These are phyloP conservation scores for Pelargonium cotyledonis DNA, from an alignment of 441 rosid species.

Conservation along the genomic window DNA sequence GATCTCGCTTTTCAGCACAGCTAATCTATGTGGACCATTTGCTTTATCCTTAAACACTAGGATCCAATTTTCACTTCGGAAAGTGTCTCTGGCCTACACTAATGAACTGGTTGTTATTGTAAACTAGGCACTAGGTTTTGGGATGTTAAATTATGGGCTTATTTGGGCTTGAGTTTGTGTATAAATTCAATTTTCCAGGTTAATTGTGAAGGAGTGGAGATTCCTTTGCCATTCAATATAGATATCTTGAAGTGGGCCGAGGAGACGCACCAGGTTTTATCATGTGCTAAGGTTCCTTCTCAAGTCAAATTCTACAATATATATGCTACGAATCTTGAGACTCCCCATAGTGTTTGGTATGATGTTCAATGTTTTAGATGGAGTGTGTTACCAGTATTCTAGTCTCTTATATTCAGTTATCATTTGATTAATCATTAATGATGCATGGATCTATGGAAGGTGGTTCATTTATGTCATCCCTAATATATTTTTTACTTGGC, in stretches of 20 bases:
- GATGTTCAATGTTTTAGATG: conserved; percentile 12
- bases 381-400: conserved; percentile 11
- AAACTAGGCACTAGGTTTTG: background rate
- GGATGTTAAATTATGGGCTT: background rate
- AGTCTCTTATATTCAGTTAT: background rate
- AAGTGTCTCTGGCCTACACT: background rate
- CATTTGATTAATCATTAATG: background rate
- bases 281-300: conserved; percentile 65
- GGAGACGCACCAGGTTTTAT: conserved; percentile 48
- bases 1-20: background rate
- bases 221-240: conserved; percentile 76
- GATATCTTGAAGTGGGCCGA: conserved; percentile 84
- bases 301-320: conserved; percentile 87
- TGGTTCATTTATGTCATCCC: conserved; percentile 5
- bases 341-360: conserved; percentile 93
- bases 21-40: background rate
- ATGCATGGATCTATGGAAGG: background rate
- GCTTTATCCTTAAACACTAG: background rate
- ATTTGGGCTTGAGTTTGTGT: conserved; percentile 11
- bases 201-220: conserved; percentile 48
- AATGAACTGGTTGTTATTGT: background rate
- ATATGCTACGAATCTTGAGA: conserved; percentile 69
- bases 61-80: background rate
- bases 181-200: conserved; percentile 37
- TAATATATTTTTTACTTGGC: conserved; percentile 27